Base-by-base conservation (phyloP, 2,329 filamentous ascomycete genomes). In the Ceratocystis eucalypticola region DNA sequence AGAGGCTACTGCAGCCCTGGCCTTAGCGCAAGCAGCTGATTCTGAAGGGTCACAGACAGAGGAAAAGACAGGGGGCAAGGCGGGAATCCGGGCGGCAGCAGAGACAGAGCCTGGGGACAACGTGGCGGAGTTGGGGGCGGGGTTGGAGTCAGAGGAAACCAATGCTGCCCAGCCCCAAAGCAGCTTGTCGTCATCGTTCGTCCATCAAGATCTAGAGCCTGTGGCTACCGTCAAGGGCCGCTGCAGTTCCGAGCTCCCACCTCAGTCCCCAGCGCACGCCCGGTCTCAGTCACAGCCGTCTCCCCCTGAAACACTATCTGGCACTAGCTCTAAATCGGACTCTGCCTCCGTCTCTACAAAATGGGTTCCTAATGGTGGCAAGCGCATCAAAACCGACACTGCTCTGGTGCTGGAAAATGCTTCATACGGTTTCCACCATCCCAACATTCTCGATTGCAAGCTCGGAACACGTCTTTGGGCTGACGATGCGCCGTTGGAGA, bases 361-460 rank as follows among this genome's bases (percentile, higher is more conserved):
- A 48, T 82, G 80, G 80, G 72, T 77, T 20, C 80, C 81, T 1
- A 81, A 77, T 65, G 80, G 80, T 70, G 78, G 75, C 59, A 78
- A 78, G 65, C 82, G 78, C 71, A 92, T 97, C 68, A 80, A 84
- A 28, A 96, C 91, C 0, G 86, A 91, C 66, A 80, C 85, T 65
- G 89, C 89, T 1, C 86, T 96, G 20, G 91, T 96, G 12, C 79
- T 97, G 33, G 88, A 92, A 73, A 96, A 96, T 74, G 83, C 89
- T 5, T 86, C 91, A 0, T 82, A 84, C 70, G 91, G 90, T 0
- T 97, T 92, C 78, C 84, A 83, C 71, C 83, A 84, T 67, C 91
- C 94, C 5, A 97, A 96, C 71, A 91, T 99, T 6, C 79, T 99
- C 67, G 94, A 99, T 73, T 84, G 96, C 70, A 99, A 99, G 77